Base-by-base conservation (phyloP, 495 filamentous ascomycete genomes). In the Neurospora sp. region DNA sequence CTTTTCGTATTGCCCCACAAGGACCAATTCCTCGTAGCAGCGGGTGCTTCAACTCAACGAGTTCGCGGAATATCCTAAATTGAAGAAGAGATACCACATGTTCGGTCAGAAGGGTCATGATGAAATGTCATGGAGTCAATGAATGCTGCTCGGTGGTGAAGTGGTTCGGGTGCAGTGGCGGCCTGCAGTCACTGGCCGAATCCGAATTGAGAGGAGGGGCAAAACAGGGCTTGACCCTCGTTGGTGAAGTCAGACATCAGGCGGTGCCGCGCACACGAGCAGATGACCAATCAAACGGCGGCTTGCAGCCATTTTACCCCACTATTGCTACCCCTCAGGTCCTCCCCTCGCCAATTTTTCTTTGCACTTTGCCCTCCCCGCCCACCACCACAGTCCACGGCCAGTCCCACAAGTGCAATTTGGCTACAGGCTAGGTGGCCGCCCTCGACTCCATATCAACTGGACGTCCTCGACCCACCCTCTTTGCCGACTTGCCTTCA, bases 201-300 rank as follows among this genome's bases (percentile, higher is more conserved):
- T 18, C 53, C 27, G 53, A 65, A 65, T 35, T 65, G 70, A 8
- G 68, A 73, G 73, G 78, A 79, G 78, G 77, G 78, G 77, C 78
- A 79, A 77, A 78, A 74, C 78, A 79, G 78, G 78, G 78, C 78
- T 79, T 80, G 78, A 78, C 78, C 78, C 76, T 80, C 78, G 69
- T 71, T 71, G 69, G 71, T 71, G 69, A 59, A 74, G 76, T 76
- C 73, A 70, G 53, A 65, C 72, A 78, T 77, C 78, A 78, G 76
- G 72, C 76, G 75, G 41, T 27, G 53, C 48, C 70, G 72, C 75
- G 76, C 77, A 78, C 76, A 79, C 76, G 73, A 73, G 46, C 12
- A 14, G 40, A 72, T 53, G 72, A 72, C 74, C 76, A 78, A 78
- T 77, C 71, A 75, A 77, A 74, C 70, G 74, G 73, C 74, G 31